Conservation (phyloP, 306 rosid genomes). For the Quercus bicolor region DNA sequence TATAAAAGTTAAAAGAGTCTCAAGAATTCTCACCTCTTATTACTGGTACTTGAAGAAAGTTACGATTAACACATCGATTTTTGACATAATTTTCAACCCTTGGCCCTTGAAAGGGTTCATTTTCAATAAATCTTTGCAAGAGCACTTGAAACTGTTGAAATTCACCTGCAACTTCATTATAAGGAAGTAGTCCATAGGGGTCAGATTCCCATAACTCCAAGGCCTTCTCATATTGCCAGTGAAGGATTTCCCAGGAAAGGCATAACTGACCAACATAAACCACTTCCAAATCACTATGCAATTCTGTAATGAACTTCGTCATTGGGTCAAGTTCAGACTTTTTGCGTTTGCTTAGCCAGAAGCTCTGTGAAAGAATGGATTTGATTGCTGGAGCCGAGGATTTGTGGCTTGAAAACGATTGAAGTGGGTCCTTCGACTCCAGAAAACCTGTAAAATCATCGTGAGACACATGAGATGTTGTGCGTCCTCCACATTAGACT, state of each 20-base stretch:
- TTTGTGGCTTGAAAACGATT: constrained; percentile 44
- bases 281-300: constrained; percentile 64
- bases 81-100: constrained; percentile 64
- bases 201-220: constrained; percentile 56
- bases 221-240: constrained; percentile 72
- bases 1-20: not conserved
- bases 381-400: constrained; percentile 37
- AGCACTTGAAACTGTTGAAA: constrained; percentile 86
- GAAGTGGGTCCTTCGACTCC: constrained; percentile 74
- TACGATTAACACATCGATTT: constrained; percentile 55
- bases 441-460: constrained; percentile 44
- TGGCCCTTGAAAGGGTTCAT: constrained; percentile 71
- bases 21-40: constrained; percentile 49
- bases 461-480: constrained; percentile 4
- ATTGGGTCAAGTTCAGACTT: constrained; percentile 48
- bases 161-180: constrained; percentile 69
- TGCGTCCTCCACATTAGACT: not conserved
- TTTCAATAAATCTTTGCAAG: constrained; percentile 73
- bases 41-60: constrained; percentile 77
- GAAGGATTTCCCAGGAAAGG: constrained; percentile 91
- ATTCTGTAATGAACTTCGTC: constrained; percentile 41
- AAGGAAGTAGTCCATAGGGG: constrained; percentile 36
- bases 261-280: constrained; percentile 92
- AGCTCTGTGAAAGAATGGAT: constrained; percentile 40
- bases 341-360: constrained; percentile 43